Evolutionary conservation across 352 stramenopile species (phyloP).

Genomic region (Phytophthora lateralis): DNA sequence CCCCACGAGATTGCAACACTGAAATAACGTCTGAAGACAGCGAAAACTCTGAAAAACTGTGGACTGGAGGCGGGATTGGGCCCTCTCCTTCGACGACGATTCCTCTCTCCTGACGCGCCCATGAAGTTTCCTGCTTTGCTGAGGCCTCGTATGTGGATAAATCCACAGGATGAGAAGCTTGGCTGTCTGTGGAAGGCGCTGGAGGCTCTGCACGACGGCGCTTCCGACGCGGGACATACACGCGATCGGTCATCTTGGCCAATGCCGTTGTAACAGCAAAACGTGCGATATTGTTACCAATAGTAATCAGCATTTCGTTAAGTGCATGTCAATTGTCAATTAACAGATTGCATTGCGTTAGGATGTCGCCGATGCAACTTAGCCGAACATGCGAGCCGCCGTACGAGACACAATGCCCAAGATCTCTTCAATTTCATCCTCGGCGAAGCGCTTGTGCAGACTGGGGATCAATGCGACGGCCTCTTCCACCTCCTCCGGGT

Average conservation of each 20-base stretch:
- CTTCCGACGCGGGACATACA: conserved; percentile 53
- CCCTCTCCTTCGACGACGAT: conserved; percentile 44
- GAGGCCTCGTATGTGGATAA: neutral
- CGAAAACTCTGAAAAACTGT: conserved; percentile 42
- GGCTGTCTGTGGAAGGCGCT: neutral
- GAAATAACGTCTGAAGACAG: conserved; percentile 33
- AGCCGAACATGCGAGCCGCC: conserved; percentile 87
- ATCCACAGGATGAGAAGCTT: neutral
- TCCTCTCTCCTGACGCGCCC: conserved; percentile 58
- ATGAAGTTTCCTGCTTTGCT: conserved; percentile 44
- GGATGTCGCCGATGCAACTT: conserved; percentile 14
- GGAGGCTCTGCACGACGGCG: conserved; percentile 30
- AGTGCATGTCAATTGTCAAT: conserved; percentile 10
- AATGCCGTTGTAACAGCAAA: neutral
- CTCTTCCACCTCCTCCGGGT: conserved; percentile 90
- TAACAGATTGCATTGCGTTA: conserved; percentile 14
- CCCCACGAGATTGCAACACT: conserved; percentile 38
- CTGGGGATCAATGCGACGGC: conserved; percentile 88
- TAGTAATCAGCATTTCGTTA: neutral
- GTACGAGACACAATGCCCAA: conserved; percentile 88
- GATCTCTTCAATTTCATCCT: conserved; percentile 92
- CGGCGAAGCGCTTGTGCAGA: conserved; percentile 87
- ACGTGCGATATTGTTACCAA: conserved; percentile 12
- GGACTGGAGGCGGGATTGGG: conserved; percentile 35
- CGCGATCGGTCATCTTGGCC: conserved; percentile 17